Conservation (phyloP, 306 rosid genomes). For the Quercus alba region DNA sequence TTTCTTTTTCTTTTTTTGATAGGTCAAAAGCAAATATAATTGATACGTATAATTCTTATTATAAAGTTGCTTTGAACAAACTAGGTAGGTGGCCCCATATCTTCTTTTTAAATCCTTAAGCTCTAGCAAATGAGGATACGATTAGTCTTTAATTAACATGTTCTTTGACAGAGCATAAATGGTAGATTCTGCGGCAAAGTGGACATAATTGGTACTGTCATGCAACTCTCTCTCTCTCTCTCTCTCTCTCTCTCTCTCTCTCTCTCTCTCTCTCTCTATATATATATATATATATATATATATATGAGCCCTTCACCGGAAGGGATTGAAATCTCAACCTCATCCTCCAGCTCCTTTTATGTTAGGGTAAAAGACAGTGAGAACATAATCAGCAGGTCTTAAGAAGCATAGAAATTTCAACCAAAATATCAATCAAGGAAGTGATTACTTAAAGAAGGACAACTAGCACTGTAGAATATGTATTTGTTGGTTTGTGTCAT, state of each 20-base stretch:
- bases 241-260: not conserved
- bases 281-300: not conserved
- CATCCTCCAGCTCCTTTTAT: too few species aligned
- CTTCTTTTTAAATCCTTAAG: not conserved
- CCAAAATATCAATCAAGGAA: not conserved
- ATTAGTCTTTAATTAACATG: not conserved
- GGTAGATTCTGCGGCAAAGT: not conserved
- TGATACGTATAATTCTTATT: not conserved
- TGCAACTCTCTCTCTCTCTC: not conserved
- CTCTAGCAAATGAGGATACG: not conserved
- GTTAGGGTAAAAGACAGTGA: too few species aligned
- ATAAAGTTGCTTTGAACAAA: not conserved
- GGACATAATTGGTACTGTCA: not conserved
- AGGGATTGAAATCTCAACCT: too few species aligned
- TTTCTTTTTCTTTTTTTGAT: too few species aligned
- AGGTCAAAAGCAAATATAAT: not conserved
- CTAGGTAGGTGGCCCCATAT: not conserved
- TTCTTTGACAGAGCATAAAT: not conserved
- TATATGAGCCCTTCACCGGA: not conserved
- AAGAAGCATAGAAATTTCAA: not conserved
- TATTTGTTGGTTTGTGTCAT: too few species aligned
- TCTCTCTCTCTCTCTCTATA: not conserved
- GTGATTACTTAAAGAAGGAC: not conserved
- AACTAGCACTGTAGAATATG: too few species aligned
- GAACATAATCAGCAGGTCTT: not conserved